Evolutionary conservation across 1,139 yeast species (phyloP), one percentile per base, ranked within the genome.

Genomic region (Pichia sp.): DNA sequence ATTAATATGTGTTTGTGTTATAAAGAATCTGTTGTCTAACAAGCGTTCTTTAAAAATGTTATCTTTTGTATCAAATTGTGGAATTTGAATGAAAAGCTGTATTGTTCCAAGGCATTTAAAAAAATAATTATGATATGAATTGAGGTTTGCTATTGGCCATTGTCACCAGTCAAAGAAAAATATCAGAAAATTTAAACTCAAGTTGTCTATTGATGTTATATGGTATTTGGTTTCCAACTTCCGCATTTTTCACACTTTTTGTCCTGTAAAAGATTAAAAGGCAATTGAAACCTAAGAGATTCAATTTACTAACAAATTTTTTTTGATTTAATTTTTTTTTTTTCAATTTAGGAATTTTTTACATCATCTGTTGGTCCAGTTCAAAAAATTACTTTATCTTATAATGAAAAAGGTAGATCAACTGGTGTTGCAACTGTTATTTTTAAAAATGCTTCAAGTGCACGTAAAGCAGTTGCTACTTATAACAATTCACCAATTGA

Each of bases 401-500:
- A 86, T 74, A 87, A 87, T 64, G 87, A 84, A 67, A 81, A 76
- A 63, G 98, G 98, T 44, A 81, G 80, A 66, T 87, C 95, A 55
- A 85, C 85, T 55, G 98, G 98, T 66, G 78, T 80, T 69, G 96
- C 96, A 50, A 87, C 94, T 51, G 77, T 92, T 58, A 73, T 82
- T 50, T 92, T 92, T 74, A 78, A 72, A 63, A 70, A 73, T 49
- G 67, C 77, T 49, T 80, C 81, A 51, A 73, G 75, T 63, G 97
- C 98, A 42, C 67, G 71, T 51, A 71, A 67, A 56, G 96, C 97
- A 38, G 87, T 86, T 59, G 80, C 80, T 59, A 81, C 81, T 61
- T 92, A 84, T 71, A 86, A 92, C 65, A 94, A 94, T 58, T 94
- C 96, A 34, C 89, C 96, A 58, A 86, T 92, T 58, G 98, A 92